phyloP scores from a whole-genome alignment of 345 rosid genomes.

The Rhodomyrtus tomentosa region DNA sequence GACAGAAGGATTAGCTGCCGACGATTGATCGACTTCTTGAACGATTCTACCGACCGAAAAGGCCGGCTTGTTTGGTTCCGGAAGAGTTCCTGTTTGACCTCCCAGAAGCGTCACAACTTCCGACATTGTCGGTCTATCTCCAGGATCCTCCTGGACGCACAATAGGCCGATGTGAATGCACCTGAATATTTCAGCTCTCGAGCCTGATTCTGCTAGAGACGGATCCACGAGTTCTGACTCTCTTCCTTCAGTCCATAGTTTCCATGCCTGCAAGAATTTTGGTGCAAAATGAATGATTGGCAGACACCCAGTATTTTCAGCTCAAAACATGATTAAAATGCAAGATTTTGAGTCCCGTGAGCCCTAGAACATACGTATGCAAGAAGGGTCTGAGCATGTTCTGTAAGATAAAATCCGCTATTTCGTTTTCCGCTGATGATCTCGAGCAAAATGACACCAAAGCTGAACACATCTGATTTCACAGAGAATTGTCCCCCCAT shows the following conservation, averaged over 20 bases:
- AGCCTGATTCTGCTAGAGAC: conserved; percentile 9
- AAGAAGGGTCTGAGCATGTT: conserved; percentile 10
- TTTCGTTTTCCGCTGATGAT: conserved; percentile 22
- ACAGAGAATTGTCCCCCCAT: conserved; percentile 22
- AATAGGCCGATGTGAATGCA: conserved; percentile 36
- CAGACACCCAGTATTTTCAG: conserved; percentile 1
- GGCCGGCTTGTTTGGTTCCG: conserved; percentile 11
- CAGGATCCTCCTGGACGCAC: conserved; percentile 8
- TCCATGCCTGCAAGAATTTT: conserved; percentile 24
- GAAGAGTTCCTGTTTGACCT: conserved; percentile 7
- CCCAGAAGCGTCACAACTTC: conserved; percentile 20
- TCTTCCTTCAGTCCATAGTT: conserved; percentile 26
- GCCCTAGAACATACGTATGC: conserved; percentile 4
- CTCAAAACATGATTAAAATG: background rate
- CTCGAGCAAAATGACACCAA: conserved; percentile 36
- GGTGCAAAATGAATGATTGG: background rate
- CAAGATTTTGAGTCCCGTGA: background rate
- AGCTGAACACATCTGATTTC: conserved; percentile 36
- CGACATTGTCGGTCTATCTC: conserved; percentile 38
- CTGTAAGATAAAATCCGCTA: conserved; percentile 4
- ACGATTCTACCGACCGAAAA: conserved; percentile 1
- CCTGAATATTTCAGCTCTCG: conserved; percentile 13
- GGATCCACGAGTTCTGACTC: conserved; percentile 26
- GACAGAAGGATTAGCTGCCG: background rate
- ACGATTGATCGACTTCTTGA: background rate